Evolutionary conservation across 345 rosid species (phyloP).

Genomic region (Sonneratia caseolaris): DNA sequence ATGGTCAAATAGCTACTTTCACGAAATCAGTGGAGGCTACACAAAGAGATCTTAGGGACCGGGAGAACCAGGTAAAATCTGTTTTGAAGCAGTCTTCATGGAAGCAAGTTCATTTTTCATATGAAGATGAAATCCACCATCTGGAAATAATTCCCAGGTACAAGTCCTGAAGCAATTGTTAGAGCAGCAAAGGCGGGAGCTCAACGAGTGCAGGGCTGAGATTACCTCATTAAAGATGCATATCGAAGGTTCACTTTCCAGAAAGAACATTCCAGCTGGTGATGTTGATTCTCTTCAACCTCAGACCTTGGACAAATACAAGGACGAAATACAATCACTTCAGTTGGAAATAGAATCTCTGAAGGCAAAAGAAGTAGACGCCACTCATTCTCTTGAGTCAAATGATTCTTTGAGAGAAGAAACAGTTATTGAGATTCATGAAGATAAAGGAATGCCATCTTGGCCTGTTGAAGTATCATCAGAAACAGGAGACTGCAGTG

Average conservation of each 20-base stretch:
- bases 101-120: conserved; percentile 10
- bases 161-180: conserved; percentile 58
- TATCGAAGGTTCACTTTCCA: conserved; percentile 67
- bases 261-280: conserved; percentile 27
- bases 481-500: conserved; percentile 18
- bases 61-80: conserved; percentile 64
- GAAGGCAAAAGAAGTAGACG: conserved; percentile 21
- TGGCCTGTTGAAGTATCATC: conserved; percentile 24
- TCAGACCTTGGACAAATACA: conserved; percentile 41
- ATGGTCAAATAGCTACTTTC: conserved; percentile 58
- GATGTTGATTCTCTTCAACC: conserved; percentile 42
- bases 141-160: conserved; percentile 35
- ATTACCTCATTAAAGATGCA: conserved; percentile 88
- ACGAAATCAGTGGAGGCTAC: conserved; percentile 59
- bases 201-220: conserved; percentile 87
- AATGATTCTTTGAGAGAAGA: conserved; percentile 38
- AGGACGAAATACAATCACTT: conserved; percentile 48
- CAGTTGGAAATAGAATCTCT: conserved; percentile 51
- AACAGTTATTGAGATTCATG: conserved; percentile 56
- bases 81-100: conserved; percentile 14
- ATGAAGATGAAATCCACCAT: conserved; percentile 12
- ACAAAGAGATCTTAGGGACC: conserved; percentile 76
- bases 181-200: conserved; percentile 70
- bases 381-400: conserved; percentile 26
- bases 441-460: conserved; percentile 39